A percentile compares a stretch with the other conserved stretches of the same genome.
Evolutionary conservation across 1,284 basidiomycete genomes (phyloP).

Genomic region (Rhodotorula sp.): DNA sequence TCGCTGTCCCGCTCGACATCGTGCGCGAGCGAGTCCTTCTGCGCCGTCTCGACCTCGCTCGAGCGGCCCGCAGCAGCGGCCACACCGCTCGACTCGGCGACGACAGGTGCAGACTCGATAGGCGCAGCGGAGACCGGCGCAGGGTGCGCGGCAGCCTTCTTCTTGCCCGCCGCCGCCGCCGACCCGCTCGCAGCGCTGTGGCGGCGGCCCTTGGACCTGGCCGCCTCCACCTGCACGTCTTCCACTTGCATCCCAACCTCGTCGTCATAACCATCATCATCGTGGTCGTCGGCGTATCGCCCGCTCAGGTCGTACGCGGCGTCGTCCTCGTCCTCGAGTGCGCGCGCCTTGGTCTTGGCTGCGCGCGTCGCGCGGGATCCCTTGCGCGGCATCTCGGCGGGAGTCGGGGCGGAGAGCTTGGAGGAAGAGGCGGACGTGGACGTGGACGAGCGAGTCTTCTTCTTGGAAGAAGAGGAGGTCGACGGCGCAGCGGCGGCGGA

Average conservation of each 20-base stretch:
- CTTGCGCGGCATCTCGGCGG: conserved; percentile 34
- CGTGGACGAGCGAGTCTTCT: conserved; percentile 3
- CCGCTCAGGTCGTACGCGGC: background rate
- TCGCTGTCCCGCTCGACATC: conserved; percentile 49
- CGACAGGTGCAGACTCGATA: background rate
- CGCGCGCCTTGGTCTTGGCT: conserved; percentile 23
- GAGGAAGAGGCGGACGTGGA: background rate
- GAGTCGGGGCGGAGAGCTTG: background rate
- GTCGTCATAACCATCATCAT: background rate
- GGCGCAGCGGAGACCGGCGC: background rate
- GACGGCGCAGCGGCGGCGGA: conserved; percentile 3
- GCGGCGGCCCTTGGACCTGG: background rate
- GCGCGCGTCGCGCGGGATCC: conserved; percentile 28
- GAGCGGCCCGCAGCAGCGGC: background rate
- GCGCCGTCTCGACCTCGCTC: conserved; percentile 58
- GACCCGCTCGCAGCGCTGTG: background rate
- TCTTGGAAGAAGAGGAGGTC: conserved; percentile 12
- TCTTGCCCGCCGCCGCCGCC: background rate
- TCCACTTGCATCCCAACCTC: conserved; percentile 15
- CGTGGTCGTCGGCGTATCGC: background rate
- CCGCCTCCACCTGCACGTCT: background rate
- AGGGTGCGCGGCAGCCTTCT: background rate
- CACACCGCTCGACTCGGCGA: background rate
- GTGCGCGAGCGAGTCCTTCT: conserved; percentile 30
- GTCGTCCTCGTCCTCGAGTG: conserved; percentile 24